Conservation (phyloP, 2,329 filamentous ascomycete species). For the Catunica adiposa region DNA sequence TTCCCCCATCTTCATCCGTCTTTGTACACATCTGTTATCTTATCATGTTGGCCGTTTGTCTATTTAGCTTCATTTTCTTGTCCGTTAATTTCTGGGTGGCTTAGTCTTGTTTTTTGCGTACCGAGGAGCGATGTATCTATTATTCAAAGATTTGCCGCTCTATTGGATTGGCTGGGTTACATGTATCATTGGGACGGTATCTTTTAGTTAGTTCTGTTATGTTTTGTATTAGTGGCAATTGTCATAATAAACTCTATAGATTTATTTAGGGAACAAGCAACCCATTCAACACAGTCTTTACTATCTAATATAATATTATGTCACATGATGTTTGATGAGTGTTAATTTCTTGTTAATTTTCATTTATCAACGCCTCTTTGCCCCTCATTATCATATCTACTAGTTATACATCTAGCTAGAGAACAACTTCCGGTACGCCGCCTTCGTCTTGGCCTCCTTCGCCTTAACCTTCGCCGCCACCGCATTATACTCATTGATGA, state of each 20-base stretch:
- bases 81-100: slow-evolving; percentile 1
- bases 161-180: not conserved
- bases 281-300: too few relatives aligned
- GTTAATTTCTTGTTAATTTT: too few relatives aligned
- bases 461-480: slow-evolving; percentile 63
- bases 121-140: not conserved
- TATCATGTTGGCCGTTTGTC: not conserved
- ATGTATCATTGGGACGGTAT: not conserved
- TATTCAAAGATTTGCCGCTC: not conserved
- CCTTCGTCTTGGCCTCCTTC: slow-evolving; percentile 74
- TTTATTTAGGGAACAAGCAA: too few relatives aligned
- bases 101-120: not conserved
- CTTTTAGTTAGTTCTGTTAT: slow-evolving; percentile 1
- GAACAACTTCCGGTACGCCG: slow-evolving; percentile 86
- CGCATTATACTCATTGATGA: slow-evolving; percentile 56
- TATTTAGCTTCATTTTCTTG: not conserved
- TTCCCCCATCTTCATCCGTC: not conserved
- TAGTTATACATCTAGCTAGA: slow-evolving; percentile 16
- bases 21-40: not conserved
- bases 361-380: not conserved
- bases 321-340: not conserved
- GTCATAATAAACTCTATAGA: too few relatives aligned
- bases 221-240: too few relatives aligned
- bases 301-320: too few relatives aligned
- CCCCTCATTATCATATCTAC: not conserved